Percentiles rank a stretch among this genome's conserved stretches.
Evolutionary conservation across 352 stramenopile species (phyloP).

Genomic region (Phytophthora europaea): DNA sequence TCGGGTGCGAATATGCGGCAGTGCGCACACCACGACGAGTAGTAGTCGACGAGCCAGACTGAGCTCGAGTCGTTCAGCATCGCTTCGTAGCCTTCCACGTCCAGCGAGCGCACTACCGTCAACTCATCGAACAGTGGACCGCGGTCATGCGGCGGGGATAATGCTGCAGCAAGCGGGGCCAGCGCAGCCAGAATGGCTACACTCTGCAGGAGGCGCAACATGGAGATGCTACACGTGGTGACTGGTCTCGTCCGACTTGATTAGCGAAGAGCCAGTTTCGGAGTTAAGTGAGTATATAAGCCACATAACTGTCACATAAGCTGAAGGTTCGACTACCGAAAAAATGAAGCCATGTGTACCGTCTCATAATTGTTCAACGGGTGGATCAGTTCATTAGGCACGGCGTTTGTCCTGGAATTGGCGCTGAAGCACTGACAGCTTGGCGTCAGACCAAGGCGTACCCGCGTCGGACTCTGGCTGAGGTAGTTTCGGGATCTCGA

Average conservation of each 20-base stretch:
- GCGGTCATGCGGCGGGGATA: constrained; percentile 38
- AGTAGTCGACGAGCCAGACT: constrained; percentile 83
- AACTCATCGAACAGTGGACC: constrained; percentile 63
- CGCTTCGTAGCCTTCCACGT: constrained; percentile 43
- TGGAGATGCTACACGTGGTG: not conserved
- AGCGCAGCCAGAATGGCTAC: constrained; percentile 8
- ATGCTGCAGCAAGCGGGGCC: not conserved
- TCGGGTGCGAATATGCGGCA: constrained; percentile 76
- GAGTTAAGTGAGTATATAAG: constrained; percentile 10
- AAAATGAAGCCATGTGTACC: constrained; percentile 20
- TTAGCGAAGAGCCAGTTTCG: constrained; percentile 16
- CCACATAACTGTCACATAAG: constrained; percentile 12
- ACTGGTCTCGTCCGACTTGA: constrained; percentile 1
- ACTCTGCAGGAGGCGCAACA: constrained; percentile 8
- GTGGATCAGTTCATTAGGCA: constrained; percentile 10
- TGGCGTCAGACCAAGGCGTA: constrained; percentile 82
- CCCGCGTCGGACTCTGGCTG: constrained; percentile 66
- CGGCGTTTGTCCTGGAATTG: constrained; percentile 41
- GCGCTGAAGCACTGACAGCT: constrained; percentile 55
- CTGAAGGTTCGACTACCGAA: constrained; percentile 14
- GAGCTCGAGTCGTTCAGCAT: constrained; percentile 53
- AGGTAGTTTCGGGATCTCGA: constrained; percentile 84
- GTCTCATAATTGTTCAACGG: constrained; percentile 1
- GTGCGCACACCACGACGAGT: constrained; percentile 81
- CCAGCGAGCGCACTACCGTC: constrained; percentile 52